Conservation (phyloP, 371 early-diverging fungal species). For the Dentiscutata heterogama region DNA sequence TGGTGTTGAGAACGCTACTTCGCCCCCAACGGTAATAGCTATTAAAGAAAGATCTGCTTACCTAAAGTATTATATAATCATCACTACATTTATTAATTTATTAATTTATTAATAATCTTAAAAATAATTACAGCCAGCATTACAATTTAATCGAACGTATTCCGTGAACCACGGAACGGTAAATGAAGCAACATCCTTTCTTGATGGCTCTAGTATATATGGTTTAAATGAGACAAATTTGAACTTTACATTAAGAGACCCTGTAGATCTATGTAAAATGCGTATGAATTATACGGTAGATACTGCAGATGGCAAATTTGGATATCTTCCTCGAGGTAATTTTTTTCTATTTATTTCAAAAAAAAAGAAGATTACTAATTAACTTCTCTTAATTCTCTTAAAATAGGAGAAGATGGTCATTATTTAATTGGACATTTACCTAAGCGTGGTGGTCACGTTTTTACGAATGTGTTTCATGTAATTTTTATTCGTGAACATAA, state of each 20-base stretch:
- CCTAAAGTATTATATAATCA: neutral
- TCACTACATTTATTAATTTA: neutral
- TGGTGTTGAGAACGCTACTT: neutral
- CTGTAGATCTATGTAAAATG: neutral
- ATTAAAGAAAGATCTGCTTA: neutral
- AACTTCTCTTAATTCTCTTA: neutral
- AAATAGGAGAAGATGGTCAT: neutral
- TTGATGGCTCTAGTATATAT: constrained; percentile 9
- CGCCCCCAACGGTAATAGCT: neutral
- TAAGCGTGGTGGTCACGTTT: neutral
- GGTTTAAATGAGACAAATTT: neutral
- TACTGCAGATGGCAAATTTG: constrained; percentile 13
- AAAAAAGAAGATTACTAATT: neutral
- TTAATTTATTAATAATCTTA: too few relatives aligned
- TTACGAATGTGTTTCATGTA: neutral
- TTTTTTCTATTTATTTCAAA: neutral
- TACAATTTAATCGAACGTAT: constrained; percentile 16
- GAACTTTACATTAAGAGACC: neutral
- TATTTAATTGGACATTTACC: constrained; percentile 10
- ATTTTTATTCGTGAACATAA: constrained; percentile 37
- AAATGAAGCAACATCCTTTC: constrained; percentile 25
- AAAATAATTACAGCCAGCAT: neutral
- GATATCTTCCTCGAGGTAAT: neutral
- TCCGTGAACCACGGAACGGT: neutral
- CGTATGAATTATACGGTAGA: neutral